Evolutionary conservation across 257 asterid species (phyloP).

Genomic region (Thymus mandschuricus): DNA sequence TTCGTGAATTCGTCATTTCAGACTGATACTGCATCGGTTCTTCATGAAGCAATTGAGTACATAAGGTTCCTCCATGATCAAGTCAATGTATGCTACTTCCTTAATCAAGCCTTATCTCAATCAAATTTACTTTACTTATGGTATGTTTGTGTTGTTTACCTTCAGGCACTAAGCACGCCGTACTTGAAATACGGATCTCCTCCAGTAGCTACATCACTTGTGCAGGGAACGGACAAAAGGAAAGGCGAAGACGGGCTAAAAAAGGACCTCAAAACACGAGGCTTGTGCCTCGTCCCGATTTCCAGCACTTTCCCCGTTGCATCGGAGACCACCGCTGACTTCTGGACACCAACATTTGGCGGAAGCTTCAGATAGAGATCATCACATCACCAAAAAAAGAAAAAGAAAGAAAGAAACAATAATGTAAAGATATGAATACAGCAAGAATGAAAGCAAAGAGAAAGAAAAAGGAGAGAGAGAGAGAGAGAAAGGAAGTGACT

Average conservation of each 20-base stretch:
- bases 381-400: not conserved
- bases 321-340: slow-evolving; percentile 68
- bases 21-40: slow-evolving; percentile 99
- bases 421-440: slow-evolving; percentile 19
- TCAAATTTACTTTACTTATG: too few relatives aligned
- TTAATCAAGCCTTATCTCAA: too few relatives aligned
- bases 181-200: slow-evolving; percentile 67
- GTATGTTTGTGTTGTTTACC: not conserved
- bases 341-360: slow-evolving; percentile 82
- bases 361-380: slow-evolving; percentile 60
- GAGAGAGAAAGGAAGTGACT: slow-evolving; percentile 40
- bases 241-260: slow-evolving; percentile 47
- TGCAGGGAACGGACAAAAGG: slow-evolving; percentile 45
- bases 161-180: slow-evolving; percentile 74
- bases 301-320: slow-evolving; percentile 85
- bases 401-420: not conserved
- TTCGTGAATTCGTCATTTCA: slow-evolving; percentile 31
- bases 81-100: slow-evolving; percentile 63
- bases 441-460: slow-evolving; percentile 25
- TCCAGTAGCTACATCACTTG: not conserved
- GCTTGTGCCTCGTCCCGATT: slow-evolving; percentile 86
- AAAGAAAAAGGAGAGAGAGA: slow-evolving; percentile 21
- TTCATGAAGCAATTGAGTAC: slow-evolving; percentile 89
- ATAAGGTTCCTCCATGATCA: slow-evolving; percentile 91
- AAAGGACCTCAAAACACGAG: slow-evolving; percentile 66